phyloP scores from a whole-genome alignment of 129 eudicot genomes.

The Artemisia annua region DNA sequence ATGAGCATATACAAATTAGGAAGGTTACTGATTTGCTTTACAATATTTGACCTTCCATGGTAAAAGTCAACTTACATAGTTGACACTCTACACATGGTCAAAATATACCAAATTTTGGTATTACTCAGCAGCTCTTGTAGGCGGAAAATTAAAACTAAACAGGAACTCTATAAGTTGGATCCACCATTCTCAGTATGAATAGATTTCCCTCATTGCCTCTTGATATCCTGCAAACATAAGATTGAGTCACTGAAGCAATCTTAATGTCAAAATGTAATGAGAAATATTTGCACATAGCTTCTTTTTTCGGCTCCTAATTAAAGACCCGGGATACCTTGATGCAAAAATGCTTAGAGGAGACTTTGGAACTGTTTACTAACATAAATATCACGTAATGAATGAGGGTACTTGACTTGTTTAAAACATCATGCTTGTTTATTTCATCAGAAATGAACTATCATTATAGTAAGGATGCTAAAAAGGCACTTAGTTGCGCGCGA shows the following conservation, averaged over 20 bases:
- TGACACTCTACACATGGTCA: constrained; percentile 20
- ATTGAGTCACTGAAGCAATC: neutral
- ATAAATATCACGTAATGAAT: too few species aligned
- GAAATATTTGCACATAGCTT: neutral
- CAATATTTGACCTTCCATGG: constrained; percentile 23
- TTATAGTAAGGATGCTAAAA: neutral
- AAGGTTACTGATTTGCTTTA: too few species aligned
- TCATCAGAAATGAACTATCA: too few species aligned
- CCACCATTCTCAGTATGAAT: constrained; percentile 86
- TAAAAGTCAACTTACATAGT: neutral
- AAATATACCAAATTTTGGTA: constrained; percentile 19
- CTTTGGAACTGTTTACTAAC: too few species aligned
- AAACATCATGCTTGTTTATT: too few species aligned
- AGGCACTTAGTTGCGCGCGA: neutral
- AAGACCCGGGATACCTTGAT: too few species aligned
- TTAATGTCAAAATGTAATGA: neutral
- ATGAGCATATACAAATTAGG: too few species aligned
- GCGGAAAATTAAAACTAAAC: constrained; percentile 12
- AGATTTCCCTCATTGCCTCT: constrained; percentile 94
- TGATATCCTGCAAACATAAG: constrained; percentile 58
- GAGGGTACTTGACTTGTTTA: too few species aligned
- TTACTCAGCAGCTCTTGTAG: neutral
- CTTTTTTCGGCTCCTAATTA: too few species aligned
- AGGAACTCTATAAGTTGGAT: constrained; percentile 75
- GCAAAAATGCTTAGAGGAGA: too few species aligned